phyloP scores from a whole-genome alignment of 345 rosid genomes.

The Salix arbutifolia region DNA sequence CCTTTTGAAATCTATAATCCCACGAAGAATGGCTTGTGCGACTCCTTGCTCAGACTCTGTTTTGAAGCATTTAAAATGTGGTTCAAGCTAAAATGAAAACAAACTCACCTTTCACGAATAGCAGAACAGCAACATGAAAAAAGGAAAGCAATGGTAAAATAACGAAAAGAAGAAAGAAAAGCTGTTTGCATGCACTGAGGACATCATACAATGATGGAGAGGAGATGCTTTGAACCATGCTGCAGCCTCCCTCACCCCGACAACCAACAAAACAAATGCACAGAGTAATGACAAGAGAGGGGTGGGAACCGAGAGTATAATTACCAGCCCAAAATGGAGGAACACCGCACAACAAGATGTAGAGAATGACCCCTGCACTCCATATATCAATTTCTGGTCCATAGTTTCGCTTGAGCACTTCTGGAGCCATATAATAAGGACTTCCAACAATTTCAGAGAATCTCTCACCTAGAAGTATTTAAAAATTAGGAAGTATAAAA shows the following conservation, averaged over 20 bases:
- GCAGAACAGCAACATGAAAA: neutral
- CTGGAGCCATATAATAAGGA: slow-evolving; percentile 99
- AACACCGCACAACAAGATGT: slow-evolving; percentile 90
- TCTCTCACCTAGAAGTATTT: slow-evolving; percentile 58
- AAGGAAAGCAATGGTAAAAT: neutral
- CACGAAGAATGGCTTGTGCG: slow-evolving; percentile 99
- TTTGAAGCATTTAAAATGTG: neutral
- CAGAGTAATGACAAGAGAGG: neutral
- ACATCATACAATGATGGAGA: neutral
- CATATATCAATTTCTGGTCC: slow-evolving; percentile 99
- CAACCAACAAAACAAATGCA: slow-evolving; percentile 2
- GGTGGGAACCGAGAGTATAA: slow-evolving; percentile 1
- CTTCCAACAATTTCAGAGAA: slow-evolving; percentile 99
- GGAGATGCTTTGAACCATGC: neutral
- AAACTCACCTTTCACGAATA: slow-evolving; percentile 1
- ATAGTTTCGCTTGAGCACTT: slow-evolving; percentile 91
- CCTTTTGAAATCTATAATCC: slow-evolving; percentile 91
- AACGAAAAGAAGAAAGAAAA: neutral
- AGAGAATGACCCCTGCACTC: slow-evolving; percentile 99
- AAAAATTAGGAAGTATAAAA: slow-evolving; percentile 14
- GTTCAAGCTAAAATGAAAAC: neutral
- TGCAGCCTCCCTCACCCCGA: neutral
- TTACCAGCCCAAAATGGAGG: slow-evolving; percentile 99
- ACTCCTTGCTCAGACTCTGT: slow-evolving; percentile 99
- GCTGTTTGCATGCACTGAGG: neutral